Evolutionary conservation across 23 red algal genomes (phyloP).

Genomic region (Gracilariopsis chorda): DNA sequence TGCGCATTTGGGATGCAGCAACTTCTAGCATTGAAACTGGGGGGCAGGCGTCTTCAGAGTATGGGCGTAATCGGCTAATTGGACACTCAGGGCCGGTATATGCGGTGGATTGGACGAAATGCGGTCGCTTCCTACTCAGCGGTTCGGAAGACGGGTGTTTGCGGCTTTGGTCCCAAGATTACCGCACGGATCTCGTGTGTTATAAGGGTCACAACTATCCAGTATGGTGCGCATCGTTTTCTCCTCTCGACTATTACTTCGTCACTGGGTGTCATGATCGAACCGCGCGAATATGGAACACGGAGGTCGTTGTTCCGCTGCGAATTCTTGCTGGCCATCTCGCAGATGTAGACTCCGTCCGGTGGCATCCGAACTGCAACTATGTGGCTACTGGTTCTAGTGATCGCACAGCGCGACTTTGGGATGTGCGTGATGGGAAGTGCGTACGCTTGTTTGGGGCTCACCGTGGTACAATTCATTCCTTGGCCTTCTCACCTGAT

Average conservation of each 20-base stretch:
- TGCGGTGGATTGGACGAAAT: slow-evolving; percentile 66
- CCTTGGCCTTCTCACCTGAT: slow-evolving; percentile 79
- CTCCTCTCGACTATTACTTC: slow-evolving; percentile 90
- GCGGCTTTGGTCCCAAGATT: slow-evolving; percentile 79
- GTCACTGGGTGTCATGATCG: slow-evolving; percentile 79
- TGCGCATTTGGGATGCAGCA: slow-evolving; percentile 82
- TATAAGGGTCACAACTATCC: slow-evolving; percentile 88
- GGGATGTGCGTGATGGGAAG: slow-evolving; percentile 84
- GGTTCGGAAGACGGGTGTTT: slow-evolving; percentile 76
- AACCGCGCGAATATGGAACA: slow-evolving; percentile 79
- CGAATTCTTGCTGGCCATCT: slow-evolving; percentile 91
- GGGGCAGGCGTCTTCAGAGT: background rate
- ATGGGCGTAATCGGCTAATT: slow-evolving; percentile 51
- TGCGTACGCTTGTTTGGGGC: slow-evolving; percentile 82
- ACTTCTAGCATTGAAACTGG: slow-evolving; percentile 15
- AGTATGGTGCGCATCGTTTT: slow-evolving; percentile 80
- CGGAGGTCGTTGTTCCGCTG: slow-evolving; percentile 79
- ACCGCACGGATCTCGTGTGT: slow-evolving; percentile 73
- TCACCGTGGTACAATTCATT: slow-evolving; percentile 53
- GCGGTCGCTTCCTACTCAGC: slow-evolving; percentile 69
- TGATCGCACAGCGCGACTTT: slow-evolving; percentile 84
- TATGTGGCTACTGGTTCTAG: slow-evolving; percentile 88
- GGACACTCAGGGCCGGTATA: slow-evolving; percentile 92
- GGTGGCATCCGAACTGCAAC: slow-evolving; percentile 97
- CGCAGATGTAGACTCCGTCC: slow-evolving; percentile 87